Evolutionary conservation across 495 filamentous ascomycete genomes (phyloP).

Genomic region (Penicillium diatomitis): DNA sequence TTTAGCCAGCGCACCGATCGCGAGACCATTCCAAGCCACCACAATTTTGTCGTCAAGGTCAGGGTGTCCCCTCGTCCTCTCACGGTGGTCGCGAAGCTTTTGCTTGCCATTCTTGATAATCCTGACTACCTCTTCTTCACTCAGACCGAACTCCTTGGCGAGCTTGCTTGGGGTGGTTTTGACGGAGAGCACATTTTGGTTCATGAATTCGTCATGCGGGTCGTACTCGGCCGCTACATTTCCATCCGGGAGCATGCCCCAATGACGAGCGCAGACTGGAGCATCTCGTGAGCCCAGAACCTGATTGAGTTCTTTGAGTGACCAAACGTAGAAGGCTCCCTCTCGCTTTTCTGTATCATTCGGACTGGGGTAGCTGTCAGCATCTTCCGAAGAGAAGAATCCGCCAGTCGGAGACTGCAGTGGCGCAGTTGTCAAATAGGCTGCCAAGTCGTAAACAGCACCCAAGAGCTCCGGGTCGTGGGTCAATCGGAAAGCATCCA

Average conservation of each 20-base stretch:
- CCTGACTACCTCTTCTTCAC: slow-evolving; percentile 58
- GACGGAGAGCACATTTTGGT: slow-evolving; percentile 55
- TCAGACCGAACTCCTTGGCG: slow-evolving; percentile 68
- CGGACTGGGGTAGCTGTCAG: slow-evolving; percentile 69
- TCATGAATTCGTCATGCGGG: slow-evolving; percentile 87
- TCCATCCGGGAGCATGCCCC: slow-evolving; percentile 76
- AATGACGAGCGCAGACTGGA: slow-evolving; percentile 72
- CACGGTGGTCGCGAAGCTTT: slow-evolving; percentile 64
- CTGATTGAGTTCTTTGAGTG: slow-evolving; percentile 72
- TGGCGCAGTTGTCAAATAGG: slow-evolving; percentile 63
- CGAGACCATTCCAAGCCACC: slow-evolving; percentile 79
- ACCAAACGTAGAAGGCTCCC: slow-evolving; percentile 95
- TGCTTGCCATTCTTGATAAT: slow-evolving; percentile 60
- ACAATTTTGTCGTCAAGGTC: slow-evolving; percentile 88
- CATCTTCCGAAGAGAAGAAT: slow-evolving; percentile 85
- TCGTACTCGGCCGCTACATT: slow-evolving; percentile 82
- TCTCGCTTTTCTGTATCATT: slow-evolving; percentile 81
- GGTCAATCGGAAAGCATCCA: slow-evolving; percentile 76
- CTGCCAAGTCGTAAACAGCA: slow-evolving; percentile 71
- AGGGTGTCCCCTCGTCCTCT: slow-evolving; percentile 69
- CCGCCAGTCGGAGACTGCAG: slow-evolving; percentile 61
- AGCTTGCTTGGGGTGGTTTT: slow-evolving; percentile 54
- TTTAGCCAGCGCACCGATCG: slow-evolving; percentile 73
- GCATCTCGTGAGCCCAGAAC: slow-evolving; percentile 64
- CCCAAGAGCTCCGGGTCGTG: slow-evolving; percentile 64